Conservation (phyloP, 2,329 filamentous ascomycete species). For the Corynespora cassiicola region DNA sequence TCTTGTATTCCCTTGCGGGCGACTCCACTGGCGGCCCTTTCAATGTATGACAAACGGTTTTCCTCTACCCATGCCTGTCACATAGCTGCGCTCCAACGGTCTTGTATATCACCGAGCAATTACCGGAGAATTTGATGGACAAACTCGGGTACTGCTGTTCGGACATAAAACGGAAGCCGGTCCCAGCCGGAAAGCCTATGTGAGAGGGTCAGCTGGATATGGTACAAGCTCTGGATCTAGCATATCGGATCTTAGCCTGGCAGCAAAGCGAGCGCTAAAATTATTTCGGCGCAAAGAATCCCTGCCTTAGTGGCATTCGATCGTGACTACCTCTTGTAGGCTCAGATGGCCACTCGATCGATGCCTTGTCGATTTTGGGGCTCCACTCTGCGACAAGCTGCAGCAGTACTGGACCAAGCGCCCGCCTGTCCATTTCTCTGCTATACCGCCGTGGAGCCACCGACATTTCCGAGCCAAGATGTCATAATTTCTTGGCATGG, state of each 20-base stretch:
- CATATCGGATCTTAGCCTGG: no score
- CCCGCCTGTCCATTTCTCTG: slow-evolving; percentile 2
- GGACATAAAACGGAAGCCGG: not conserved
- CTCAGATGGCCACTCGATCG: not conserved
- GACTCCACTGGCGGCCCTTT: not conserved
- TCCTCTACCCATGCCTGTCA: slow-evolving; percentile 6
- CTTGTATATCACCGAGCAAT: slow-evolving; percentile 5
- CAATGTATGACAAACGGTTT: slow-evolving; percentile 3
- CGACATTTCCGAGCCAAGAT: slow-evolving; percentile 3
- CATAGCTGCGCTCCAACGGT: slow-evolving; percentile 3
- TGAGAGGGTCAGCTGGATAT: no score
- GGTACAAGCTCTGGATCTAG: no score
- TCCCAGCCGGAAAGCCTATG: slow-evolving; percentile 1
- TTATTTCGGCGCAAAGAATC: no score
- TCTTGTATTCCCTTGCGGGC: slow-evolving; percentile 5
- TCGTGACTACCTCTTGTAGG: no score
- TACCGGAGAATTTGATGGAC: slow-evolving; percentile 4
- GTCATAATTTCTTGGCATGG: no score
- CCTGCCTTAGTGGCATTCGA: no score
- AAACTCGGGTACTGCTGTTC: slow-evolving; percentile 1
- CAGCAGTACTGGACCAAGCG: slow-evolving; percentile 2
- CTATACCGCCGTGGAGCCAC: not conserved
- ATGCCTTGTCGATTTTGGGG: slow-evolving; percentile 1
- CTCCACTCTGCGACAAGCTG: slow-evolving; percentile 2
- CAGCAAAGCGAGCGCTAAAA: no score